phyloP scores from a whole-genome alignment of 1,139 yeast genomes.

The Blastobotrys raffinosifermentans region DNA sequence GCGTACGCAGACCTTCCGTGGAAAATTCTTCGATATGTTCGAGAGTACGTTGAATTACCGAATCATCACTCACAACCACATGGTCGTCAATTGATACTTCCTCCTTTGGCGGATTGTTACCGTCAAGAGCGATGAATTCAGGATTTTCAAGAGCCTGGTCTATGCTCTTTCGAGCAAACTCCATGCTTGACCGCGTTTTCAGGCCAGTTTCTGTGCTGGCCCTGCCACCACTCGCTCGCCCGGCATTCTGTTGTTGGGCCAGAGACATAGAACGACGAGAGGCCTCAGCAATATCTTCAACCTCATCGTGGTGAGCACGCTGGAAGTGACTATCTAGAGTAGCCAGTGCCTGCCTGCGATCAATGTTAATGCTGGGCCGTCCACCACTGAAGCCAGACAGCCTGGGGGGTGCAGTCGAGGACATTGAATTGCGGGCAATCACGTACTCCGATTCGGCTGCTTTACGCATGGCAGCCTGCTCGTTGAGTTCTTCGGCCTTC shows the following conservation, averaged over 20 bases:
- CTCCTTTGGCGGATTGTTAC: conserved; percentile 5
- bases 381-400: conserved; percentile 3
- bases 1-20: conserved; percentile 87
- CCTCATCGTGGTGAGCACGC: conserved; percentile 45
- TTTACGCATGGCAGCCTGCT: conserved; percentile 57
- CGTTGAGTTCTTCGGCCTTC: conserved; percentile 60
- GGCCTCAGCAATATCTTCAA: conserved; percentile 52
- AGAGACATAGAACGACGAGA: conserved; percentile 60
- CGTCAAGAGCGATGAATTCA: background rate
- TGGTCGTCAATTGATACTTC: conserved; percentile 49
- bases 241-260: conserved; percentile 51
- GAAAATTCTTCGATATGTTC: conserved; percentile 92
- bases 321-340: conserved; percentile 53
- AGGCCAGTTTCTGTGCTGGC: conserved; percentile 5
- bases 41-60: conserved; percentile 72
- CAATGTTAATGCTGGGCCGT: conserved; percentile 18
- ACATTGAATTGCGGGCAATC: conserved; percentile 37
- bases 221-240: conserved; percentile 41
- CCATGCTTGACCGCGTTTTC: too few relatives aligned
- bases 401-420: conserved; percentile 16
- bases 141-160: conserved; percentile 28
- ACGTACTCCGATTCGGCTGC: conserved; percentile 77
- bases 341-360: conserved; percentile 25
- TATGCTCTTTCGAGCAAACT: conserved; percentile 17
- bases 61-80: conserved; percentile 67